Percentiles rank a stretch among this genome's conserved stretches.
Evolutionary conservation across 129 eudicot species (phyloP).

Genomic region (Mikania micrantha): DNA sequence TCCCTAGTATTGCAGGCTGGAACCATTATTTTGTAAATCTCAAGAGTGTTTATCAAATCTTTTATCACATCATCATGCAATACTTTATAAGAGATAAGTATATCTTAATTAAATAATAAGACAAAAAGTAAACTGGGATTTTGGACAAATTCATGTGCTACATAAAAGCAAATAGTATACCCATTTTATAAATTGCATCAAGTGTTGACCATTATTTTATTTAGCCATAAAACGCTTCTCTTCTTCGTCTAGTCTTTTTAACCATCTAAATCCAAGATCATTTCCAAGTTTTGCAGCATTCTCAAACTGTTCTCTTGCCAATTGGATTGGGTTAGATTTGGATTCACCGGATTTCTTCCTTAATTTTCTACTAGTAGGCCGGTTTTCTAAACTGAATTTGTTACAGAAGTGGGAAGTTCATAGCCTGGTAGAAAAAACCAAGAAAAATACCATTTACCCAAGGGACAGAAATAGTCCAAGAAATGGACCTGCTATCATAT

Average conservation of each 20-base stretch:
- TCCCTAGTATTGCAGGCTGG: slow-evolving; percentile 25
- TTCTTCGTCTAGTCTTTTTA: slow-evolving; percentile 63
- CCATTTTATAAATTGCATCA: neutral
- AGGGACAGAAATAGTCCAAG: slow-evolving; percentile 1
- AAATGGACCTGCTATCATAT: slow-evolving; percentile 6
- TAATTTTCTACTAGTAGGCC: slow-evolving; percentile 17
- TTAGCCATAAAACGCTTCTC: slow-evolving; percentile 37
- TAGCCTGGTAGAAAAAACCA: slow-evolving; percentile 30
- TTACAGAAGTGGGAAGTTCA: slow-evolving; percentile 50
- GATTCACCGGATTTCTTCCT: slow-evolving; percentile 25
- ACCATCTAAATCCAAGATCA: slow-evolving; percentile 88
- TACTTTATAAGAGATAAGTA: slow-evolving; percentile 14
- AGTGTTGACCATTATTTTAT: neutral
- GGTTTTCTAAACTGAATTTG: slow-evolving; percentile 38
- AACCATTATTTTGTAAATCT: slow-evolving; percentile 27
- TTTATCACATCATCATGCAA: slow-evolving; percentile 18
- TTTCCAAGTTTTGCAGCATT: slow-evolving; percentile 74
- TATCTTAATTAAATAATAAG: slow-evolving; percentile 19
- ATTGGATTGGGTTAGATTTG: slow-evolving; percentile 37
- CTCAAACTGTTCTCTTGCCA: slow-evolving; percentile 70
- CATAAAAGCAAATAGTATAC: slow-evolving; percentile 9
- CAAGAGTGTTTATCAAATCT: slow-evolving; percentile 17
- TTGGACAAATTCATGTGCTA: slow-evolving; percentile 25
- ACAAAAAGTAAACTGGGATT: slow-evolving; percentile 27
- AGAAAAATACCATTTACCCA: neutral